Percentiles rank a stretch among this genome's conserved stretches.
Conservation (phyloP, 1,139 yeast genomes). For the Debaryomyces robertsiae region DNA sequence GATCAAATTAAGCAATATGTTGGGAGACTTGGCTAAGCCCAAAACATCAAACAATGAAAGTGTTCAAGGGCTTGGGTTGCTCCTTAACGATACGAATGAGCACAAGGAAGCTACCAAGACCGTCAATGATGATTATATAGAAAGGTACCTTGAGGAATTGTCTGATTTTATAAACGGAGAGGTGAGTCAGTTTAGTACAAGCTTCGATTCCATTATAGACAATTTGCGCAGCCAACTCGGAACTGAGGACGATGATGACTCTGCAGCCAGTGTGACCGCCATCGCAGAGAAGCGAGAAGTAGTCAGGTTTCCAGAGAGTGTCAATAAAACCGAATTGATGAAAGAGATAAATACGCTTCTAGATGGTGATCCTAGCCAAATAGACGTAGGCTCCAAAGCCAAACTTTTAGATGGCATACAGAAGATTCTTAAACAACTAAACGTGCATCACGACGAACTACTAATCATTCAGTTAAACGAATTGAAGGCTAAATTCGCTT, state of each 20-base stretch:
- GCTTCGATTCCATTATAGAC: constrained; percentile 32
- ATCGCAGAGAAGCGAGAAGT: constrained; percentile 14
- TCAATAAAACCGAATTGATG: constrained; percentile 19
- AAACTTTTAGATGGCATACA: constrained; percentile 18
- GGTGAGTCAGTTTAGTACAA: constrained; percentile 27
- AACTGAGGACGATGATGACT: constrained; percentile 19
- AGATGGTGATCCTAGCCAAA: constrained; percentile 2
- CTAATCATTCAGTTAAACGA: constrained; percentile 28
- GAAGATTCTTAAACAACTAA: constrained; percentile 18
- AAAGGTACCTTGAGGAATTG: constrained; percentile 30
- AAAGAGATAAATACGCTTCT: constrained; percentile 25
- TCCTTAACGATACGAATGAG: constrained; percentile 1
- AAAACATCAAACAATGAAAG: constrained; percentile 10
- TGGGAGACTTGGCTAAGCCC: constrained; percentile 32
- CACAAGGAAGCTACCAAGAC: constrained; percentile 2
- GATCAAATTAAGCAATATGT: constrained; percentile 43
- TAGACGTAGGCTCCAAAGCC: constrained; percentile 12
- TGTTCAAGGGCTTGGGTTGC: constrained; percentile 12
- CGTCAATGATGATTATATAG: constrained; percentile 26
- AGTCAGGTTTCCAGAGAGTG: constrained; percentile 15
- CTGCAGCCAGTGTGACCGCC: constrained; percentile 28
- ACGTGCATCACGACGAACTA: constrained; percentile 25
- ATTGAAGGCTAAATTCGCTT: constrained; percentile 18
- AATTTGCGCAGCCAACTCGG: constrained; percentile 15
- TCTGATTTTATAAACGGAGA: constrained; percentile 28